Conservation (phyloP, 306 rosid species). For the Herpetospermum pedunculosum region DNA sequence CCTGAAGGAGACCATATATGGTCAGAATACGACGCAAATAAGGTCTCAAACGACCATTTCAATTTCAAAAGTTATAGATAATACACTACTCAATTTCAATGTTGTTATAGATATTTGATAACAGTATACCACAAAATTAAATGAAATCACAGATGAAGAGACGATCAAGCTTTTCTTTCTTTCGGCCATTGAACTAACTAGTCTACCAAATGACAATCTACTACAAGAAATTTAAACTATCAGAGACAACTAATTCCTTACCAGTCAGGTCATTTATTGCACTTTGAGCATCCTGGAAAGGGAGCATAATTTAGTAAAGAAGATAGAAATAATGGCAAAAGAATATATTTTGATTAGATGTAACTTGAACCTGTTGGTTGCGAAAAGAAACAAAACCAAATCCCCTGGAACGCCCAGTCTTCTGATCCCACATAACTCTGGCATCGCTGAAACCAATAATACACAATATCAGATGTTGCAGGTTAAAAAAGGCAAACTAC, state of each 20-base stretch:
- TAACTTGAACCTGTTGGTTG: constrained; percentile 56
- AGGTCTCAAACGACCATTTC: background rate
- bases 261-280: constrained; percentile 96
- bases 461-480: background rate
- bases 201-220: background rate
- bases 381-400: constrained; percentile 98
- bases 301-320: background rate
- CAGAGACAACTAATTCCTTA: constrained; percentile 20
- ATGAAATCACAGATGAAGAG: background rate
- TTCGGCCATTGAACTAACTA: background rate
- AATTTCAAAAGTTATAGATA: background rate
- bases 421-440: constrained; percentile 99
- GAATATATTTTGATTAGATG: background rate
- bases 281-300: constrained; percentile 87
- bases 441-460: constrained; percentile 63
- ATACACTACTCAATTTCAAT: background rate
- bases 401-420: constrained; percentile 96
- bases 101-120: background rate
- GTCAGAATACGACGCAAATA: background rate
- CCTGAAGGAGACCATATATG: constrained; percentile 29
- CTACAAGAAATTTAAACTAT: background rate
- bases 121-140: background rate
- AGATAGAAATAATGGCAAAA: background rate
- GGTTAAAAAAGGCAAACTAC: background rate
- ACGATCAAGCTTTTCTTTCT: background rate